Evolutionary conservation across 768 basidiomycete species (phyloP).

Genomic region (Trametes coccinea): DNA sequence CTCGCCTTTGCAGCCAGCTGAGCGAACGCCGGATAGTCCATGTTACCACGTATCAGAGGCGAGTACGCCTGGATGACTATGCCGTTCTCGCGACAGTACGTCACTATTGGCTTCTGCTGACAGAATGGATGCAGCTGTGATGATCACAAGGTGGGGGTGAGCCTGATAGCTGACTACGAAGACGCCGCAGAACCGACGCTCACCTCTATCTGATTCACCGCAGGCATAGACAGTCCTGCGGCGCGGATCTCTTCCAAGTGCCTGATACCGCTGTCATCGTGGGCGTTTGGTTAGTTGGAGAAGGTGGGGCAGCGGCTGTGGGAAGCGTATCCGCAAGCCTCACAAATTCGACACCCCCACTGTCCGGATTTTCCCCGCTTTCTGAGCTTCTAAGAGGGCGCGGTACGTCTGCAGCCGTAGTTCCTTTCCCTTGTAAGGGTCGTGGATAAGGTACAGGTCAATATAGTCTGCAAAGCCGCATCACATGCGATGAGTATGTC

Average conservation of each 20-base stretch:
- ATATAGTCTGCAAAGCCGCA: constrained; percentile 36
- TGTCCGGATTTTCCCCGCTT: constrained; percentile 38
- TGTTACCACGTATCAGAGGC: constrained; percentile 58
- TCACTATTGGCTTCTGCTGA: constrained; percentile 77
- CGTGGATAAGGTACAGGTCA: constrained; percentile 51
- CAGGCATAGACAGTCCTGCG: constrained; percentile 62
- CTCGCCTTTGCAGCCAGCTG: constrained; percentile 51
- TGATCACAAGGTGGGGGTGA: not conserved
- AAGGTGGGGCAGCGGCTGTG: not conserved
- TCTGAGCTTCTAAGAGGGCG: constrained; percentile 38
- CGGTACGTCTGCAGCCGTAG: constrained; percentile 43
- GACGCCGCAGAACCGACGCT: not conserved
- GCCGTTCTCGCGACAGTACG: constrained; percentile 50
- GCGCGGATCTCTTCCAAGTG: constrained; percentile 74
- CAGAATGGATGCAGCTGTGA: constrained; percentile 78
- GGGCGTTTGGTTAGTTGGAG: not conserved
- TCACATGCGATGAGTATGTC: not conserved
- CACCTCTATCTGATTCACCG: constrained; percentile 86
- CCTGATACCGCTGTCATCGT: constrained; percentile 51
- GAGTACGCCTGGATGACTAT: constrained; percentile 51
- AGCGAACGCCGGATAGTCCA: constrained; percentile 52
- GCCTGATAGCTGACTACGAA: not conserved
- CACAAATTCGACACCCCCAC: constrained; percentile 54
- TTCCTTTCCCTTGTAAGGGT: constrained; percentile 40
- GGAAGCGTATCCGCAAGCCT: constrained; percentile 19